Percentiles rank a stretch among this genome's conserved stretches.
These are phyloP conservation scores for Ophiocordyceps camponoti-leonardi DNA, from an alignment of 2,329 filamentous ascomycete genomes.

Conservation along the genomic window DNA sequence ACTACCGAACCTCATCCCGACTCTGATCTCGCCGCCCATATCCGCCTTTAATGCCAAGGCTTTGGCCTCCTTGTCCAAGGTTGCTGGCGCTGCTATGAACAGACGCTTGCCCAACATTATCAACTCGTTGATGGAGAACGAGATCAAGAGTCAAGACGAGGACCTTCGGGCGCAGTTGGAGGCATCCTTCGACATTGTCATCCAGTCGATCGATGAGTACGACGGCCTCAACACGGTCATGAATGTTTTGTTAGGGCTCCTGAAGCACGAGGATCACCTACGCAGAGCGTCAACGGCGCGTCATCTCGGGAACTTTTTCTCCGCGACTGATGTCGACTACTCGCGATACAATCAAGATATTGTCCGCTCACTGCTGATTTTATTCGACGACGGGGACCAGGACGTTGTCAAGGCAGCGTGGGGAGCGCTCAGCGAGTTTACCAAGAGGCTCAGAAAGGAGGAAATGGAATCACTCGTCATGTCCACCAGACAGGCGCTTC, in stretches of 20 bases:
- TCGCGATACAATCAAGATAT: conserved; percentile 93
- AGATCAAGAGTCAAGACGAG: conserved; percentile 64
- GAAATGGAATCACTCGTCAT: conserved; percentile 90
- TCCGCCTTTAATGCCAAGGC: conserved; percentile 90
- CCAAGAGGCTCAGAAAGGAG: conserved; percentile 81
- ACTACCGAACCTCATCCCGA: conserved; percentile 87
- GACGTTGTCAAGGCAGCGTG: conserved; percentile 82
- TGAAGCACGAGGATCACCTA: conserved; percentile 85
- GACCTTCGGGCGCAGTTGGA: conserved; percentile 55
- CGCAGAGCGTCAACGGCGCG: conserved; percentile 62
- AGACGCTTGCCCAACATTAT: conserved; percentile 76
- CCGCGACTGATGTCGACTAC: conserved; percentile 66
- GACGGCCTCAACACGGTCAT: conserved; percentile 92
- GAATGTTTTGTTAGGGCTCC: conserved; percentile 74
- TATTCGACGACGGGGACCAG: conserved; percentile 73
- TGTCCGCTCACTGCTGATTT: conserved; percentile 74
- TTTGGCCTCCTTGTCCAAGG: conserved; percentile 79
- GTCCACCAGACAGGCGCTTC: conserved; percentile 71
- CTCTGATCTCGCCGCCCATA: conserved; percentile 76
- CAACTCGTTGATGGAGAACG: conserved; percentile 87
- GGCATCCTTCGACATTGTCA: conserved; percentile 70
- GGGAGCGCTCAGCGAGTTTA: conserved; percentile 73
- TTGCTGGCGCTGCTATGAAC: conserved; percentile 82
- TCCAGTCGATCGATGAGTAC: conserved; percentile 86
- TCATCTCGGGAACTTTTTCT: conserved; percentile 78